These are phyloP conservation scores for Rauvolfia tetraphylla DNA, from an alignment of 257 asterid genomes.

Conservation along the genomic window DNA sequence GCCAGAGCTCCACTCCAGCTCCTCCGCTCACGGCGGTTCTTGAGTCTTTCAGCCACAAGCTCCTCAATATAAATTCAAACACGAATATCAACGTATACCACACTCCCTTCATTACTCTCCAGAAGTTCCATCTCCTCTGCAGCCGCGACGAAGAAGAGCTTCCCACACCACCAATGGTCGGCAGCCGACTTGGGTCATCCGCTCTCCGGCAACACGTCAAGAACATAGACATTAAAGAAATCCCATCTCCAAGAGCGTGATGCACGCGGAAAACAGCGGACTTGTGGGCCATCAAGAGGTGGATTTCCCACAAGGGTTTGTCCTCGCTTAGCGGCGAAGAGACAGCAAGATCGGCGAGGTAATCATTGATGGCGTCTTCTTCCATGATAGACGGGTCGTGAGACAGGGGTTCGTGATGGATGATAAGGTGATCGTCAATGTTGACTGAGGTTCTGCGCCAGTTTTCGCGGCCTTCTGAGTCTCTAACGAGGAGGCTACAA, in stretches of 20 bases:
- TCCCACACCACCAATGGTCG: constrained; percentile 29
- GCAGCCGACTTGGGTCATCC: constrained; percentile 40
- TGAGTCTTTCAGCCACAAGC: constrained; percentile 38
- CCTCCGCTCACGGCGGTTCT: constrained; percentile 39
- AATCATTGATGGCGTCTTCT: constrained; percentile 60
- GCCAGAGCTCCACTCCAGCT: constrained; percentile 51
- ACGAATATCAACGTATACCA: constrained; percentile 35
- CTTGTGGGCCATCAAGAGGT: constrained; percentile 52
- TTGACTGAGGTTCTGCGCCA: constrained; percentile 59
- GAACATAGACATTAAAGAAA: constrained; percentile 60
- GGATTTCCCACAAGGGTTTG: constrained; percentile 81
- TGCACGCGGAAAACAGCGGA: constrained; percentile 56
- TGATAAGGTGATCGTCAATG: constrained; percentile 52
- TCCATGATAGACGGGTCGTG: constrained; percentile 30
- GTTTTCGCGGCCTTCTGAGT: constrained; percentile 51
- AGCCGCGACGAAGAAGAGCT: constrained; percentile 11
- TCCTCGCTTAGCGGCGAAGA: constrained; percentile 54
- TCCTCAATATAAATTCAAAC: constrained; percentile 26
- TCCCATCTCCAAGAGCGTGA: constrained; percentile 86
- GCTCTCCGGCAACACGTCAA: constrained; percentile 50
- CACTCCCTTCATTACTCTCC: constrained; percentile 25
- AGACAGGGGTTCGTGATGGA: constrained; percentile 30
- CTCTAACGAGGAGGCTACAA: constrained; percentile 59
- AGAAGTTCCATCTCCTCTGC: constrained; percentile 25
- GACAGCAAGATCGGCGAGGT: constrained; percentile 44